Conservation (phyloP, 139 green algal species). For the Limnomonas spitsbergensis region DNA sequence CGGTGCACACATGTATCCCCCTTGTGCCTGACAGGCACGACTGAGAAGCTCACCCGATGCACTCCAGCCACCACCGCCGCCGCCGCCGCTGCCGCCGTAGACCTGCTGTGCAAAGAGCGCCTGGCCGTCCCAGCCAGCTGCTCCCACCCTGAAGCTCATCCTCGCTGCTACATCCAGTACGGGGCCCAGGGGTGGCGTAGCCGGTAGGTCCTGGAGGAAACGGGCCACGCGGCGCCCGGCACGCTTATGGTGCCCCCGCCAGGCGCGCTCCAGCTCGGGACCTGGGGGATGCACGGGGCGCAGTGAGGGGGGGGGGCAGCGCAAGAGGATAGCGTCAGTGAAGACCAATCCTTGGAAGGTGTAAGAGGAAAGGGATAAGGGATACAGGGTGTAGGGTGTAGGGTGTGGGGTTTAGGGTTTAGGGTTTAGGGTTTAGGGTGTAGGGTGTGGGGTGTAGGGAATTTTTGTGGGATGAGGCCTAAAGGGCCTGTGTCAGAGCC, state of each 20-base stretch:
- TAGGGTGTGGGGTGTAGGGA: too few species aligned
- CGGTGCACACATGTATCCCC: too few species aligned
- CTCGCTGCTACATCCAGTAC: constrained; percentile 21
- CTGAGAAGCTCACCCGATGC: neutral
- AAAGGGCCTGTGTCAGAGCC: neutral
- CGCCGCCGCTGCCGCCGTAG: constrained; percentile 10
- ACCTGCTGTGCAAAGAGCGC: neutral
- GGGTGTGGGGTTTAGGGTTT: too few species aligned
- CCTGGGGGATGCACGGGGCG: neutral
- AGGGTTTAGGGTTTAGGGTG: too few species aligned
- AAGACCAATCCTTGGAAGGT: neutral
- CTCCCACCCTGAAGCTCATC: constrained; percentile 33
- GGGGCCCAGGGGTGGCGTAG: constrained; percentile 46
- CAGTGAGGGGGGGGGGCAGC: neutral
- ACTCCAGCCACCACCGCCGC: neutral
- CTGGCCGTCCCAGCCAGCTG: neutral
- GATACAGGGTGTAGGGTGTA: too few species aligned
- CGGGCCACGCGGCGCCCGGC: constrained; percentile 31
- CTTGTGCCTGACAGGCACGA: too few species aligned
- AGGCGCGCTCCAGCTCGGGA: constrained; percentile 26
- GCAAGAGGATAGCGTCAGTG: neutral
- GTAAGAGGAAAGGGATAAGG: constrained; percentile 2
- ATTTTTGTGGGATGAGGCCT: neutral
- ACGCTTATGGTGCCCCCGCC: constrained; percentile 33
- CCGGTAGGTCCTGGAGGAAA: constrained; percentile 39